phyloP scores from a whole-genome alignment of 2,329 filamentous ascomycete species.

The Monascus ruber region DNA sequence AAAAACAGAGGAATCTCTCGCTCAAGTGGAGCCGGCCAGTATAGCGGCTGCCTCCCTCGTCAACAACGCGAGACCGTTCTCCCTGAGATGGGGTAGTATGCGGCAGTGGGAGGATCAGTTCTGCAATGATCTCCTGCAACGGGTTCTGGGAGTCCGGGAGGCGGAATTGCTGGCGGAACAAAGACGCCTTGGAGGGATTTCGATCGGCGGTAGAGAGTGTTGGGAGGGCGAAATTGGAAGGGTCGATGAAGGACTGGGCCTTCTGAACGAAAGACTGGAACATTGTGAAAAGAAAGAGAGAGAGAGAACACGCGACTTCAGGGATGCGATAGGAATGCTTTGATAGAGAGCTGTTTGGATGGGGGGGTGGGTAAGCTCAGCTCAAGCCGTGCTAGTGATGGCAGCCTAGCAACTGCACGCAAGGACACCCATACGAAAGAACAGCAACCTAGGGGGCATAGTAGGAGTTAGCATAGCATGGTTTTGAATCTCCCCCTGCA shows the following conservation, averaged over 20 bases:
- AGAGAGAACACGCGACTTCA: neutral
- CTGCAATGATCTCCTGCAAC: constrained; percentile 90
- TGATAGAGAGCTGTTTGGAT: neutral
- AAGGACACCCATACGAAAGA: too few relatives aligned
- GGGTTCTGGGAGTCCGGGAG: constrained; percentile 86
- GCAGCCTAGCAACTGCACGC: too few relatives aligned
- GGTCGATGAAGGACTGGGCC: constrained; percentile 90
- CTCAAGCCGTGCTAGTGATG: too few relatives aligned
- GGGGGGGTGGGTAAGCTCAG: too few relatives aligned
- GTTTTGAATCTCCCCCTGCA: too few relatives aligned
- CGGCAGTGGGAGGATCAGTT: constrained; percentile 73
- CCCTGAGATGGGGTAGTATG: constrained; percentile 44
- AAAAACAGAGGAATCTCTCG: constrained; percentile 93
- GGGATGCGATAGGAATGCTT: neutral
- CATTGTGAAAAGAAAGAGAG: constrained; percentile 29
- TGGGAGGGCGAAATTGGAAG: constrained; percentile 64
- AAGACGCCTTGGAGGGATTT: constrained; percentile 77
- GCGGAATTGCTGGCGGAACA: constrained; percentile 95
- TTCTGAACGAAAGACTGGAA: constrained; percentile 80
- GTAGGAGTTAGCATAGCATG: too few relatives aligned
- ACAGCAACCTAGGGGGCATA: too few relatives aligned
- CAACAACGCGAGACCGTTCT: constrained; percentile 45
- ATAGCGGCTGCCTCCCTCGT: constrained; percentile 68
- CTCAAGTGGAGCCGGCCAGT: constrained; percentile 86
- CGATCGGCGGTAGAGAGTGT: constrained; percentile 62